Base-by-base conservation (phyloP, 139 green algal species). In the Choricystis sp. region DNA sequence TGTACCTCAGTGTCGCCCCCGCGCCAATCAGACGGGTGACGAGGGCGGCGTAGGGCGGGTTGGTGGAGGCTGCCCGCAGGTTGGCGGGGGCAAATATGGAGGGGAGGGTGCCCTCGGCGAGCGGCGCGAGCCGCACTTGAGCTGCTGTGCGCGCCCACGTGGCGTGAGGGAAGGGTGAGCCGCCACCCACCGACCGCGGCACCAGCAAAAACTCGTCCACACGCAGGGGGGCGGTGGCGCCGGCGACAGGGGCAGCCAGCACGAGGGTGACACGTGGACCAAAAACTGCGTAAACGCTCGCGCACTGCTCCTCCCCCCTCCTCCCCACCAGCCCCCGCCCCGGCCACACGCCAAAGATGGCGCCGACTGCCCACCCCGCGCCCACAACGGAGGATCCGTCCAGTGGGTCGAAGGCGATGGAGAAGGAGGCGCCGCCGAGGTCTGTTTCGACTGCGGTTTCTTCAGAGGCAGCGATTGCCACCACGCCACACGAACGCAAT, bases 51-150 rank as follows among this genome's bases (percentile, higher is more conserved):
- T 91, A 91, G 2, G 69, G 67, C 14, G 57, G 24, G 61, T 87
- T 88, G 59, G 64, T 72, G 2, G 69, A 65, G 2, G 79, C 66
- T 21, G 79, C 74, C 19, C 83, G 65, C 31, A 94, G 69, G 76
- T 95, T 95, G 19, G 83, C 86, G 0, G 86, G 81, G 2, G 87
- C 87, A 71, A 89, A 80, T 26, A 77, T n/a, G n/a, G n/a, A n/a
- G n/a, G n/a, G n/a, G n/a, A 52, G 9, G 9, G 40, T 9, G 40
- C 40, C 9, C 9, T 52, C 9, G 40, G 40, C 40, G 40, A 52
- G 40, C 9, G 40, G 40, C 9, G 40, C 16, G 40, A 52, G 9
- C n/a, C n/a, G n/a, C n/a, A n/a, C n/a, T n/a, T n/a, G n/a, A n/a
- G n/a, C n/a, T n/a, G n/a, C n/a, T n/a, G n/a, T n/a, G n/a, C n/a